Evolutionary conservation across 495 filamentous ascomycete genomes (phyloP).

Genomic region (Penicillium crystallinum): DNA sequence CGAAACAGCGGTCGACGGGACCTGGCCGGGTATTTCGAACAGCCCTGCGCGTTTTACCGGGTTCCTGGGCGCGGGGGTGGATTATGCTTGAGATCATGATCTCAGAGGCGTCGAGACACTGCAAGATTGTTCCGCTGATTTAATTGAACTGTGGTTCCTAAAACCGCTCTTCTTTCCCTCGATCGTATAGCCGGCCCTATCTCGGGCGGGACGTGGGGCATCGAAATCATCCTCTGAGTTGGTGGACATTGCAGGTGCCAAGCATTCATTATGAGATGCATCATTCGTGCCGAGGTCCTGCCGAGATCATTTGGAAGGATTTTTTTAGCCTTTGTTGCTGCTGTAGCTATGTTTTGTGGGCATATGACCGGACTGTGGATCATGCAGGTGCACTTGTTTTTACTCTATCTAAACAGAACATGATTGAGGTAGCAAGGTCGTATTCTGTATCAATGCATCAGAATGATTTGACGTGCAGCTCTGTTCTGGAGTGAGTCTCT

Average conservation of each 20-base stretch:
- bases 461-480: conserved; percentile 11
- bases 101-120: not conserved
- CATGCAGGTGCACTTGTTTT: too few relatives aligned
- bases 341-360: too few relatives aligned
- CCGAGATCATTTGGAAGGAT: too few relatives aligned
- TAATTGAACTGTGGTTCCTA: not conserved
- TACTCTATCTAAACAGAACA: too few relatives aligned
- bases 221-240: too few relatives aligned
- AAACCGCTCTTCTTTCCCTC: not conserved
- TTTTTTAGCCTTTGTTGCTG: too few relatives aligned
- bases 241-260: too few relatives aligned
- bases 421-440: conserved; percentile 7
- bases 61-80: conserved; percentile 20
- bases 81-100: not conserved
- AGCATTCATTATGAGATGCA: too few relatives aligned
- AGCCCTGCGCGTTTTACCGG: conserved; percentile 14
- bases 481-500: conserved; percentile 10
- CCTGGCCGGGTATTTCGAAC: not conserved
- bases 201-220: too few relatives aligned
- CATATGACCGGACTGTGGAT: too few relatives aligned
- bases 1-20: conserved; percentile 2
- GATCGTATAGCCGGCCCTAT: too few relatives aligned
- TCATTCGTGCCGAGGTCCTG: too few relatives aligned
- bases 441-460: conserved; percentile 18
- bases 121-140: not conserved